Base-by-base conservation (phyloP, 2,329 filamentous ascomycete species). In the Ceratocystis ficicola region DNA sequence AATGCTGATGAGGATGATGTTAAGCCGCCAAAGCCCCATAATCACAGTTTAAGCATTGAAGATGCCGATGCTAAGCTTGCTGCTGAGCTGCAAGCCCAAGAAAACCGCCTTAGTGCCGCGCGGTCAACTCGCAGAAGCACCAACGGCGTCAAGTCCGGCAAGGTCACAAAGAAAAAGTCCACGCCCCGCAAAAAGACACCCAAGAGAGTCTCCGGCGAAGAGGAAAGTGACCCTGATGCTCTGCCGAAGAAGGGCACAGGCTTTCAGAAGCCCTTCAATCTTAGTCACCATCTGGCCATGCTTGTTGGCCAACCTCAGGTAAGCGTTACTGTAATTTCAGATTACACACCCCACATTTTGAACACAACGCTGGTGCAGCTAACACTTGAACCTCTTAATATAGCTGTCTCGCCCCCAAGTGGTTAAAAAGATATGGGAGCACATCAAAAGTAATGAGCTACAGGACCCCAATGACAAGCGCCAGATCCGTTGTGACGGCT, bases 351-450 rank as follows among this genome's bases (percentile, higher is more conserved):
- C 25, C 55, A 22, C 50, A 36, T 32, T 20, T 46, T 63, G 20
- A 61, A 1, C 36, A 46, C 17, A 50, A n/a, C 1, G 15, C 20
- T 32, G n/a, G 30, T 46, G 61, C 28, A 15, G 20, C 63, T 62
- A 48, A 44, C 44, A 55, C 36, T 55, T 22, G 25, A 6, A 52
- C 28, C 32, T 44, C 57, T 62, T 64, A 15, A 32, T 59, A 15
- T 60, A 96, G 86, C 83, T 99, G 25, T 95, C 94, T 17, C 88
- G 94, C 50, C 93, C 94, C 0, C 91, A 97, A 75, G 93, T 93
- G 0, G 94, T 99, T 71, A 97, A 97, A 79, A 89, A 89, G 74
- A 86, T 99, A 65, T 99, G 94, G 94, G 86, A 88, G 68, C 91
- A 99, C 73, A 95, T 99, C 77, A 95, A 95, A 72, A 84, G 81